Base-by-base conservation (phyloP, 106 monocot genomes). In the Gastrodia elata region DNA sequence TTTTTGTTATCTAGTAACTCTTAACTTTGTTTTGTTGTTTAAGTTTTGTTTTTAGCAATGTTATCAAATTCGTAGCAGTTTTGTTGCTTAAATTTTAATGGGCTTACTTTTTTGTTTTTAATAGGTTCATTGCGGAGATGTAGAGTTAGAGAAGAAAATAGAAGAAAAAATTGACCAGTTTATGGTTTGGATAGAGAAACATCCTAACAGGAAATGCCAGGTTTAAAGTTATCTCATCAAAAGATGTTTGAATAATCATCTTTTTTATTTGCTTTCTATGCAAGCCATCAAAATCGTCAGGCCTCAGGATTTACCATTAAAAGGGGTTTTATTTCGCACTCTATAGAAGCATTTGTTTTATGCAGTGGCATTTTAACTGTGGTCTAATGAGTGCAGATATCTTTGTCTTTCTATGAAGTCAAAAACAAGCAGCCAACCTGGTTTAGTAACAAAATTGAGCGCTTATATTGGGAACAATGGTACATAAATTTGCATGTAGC, bases 381-480 rank as follows among this genome's bases (percentile, higher is more conserved):
- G 46, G 4, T 11, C 25, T 40, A 70, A 49, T 79, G n/a, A 38
- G 9, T 78, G 75, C 83, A 98, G 98, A 73, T 98, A 43, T 87
- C 83, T 37, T 71, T 98, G 25, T 98, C 98, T 43, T 98, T 93
- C 80, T 93, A 84, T 43, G 93, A 98, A 80, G 83, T 91, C 49
- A 93, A 89, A 74, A 91, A 84, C 81, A 98, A 88, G 77, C 93
- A 93, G 40, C 81, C 82, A 73, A 79, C 73, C 32, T 93, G 98
- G 93, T 98, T 98, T 40, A 76, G 86, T 68, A 98, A 86, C 84
- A 97, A 88, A 84, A 83, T 65, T 24, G 98, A 98, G 74, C 93
- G 87, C 36, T 73, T 87, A 27, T 84, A 87, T 80, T 98, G 98
- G 98, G 93, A 93, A 69, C 88, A 93, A 2, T 98, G 98, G 98